A percentile compares a stretch with the other conserved stretches of the same genome.
Conservation (phyloP, 441 rosid genomes). For the Populus hybrid region DNA sequence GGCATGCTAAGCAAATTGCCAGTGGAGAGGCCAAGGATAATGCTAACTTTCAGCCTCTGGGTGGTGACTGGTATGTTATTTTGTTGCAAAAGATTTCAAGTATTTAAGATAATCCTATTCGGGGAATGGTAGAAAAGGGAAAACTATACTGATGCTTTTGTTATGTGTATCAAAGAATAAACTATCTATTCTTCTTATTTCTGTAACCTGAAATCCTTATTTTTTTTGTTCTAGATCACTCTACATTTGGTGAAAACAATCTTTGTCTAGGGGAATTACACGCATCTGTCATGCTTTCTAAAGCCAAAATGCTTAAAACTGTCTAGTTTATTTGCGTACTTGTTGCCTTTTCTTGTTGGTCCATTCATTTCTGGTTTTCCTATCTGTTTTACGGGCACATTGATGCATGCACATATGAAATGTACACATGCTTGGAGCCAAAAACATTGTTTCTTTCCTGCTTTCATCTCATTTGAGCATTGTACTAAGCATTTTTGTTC, state of each 20-base stretch:
- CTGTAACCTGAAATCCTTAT: neutral
- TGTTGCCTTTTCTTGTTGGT: too few species aligned
- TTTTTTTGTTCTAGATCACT: neutral
- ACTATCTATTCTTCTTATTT: neutral
- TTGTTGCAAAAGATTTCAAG: neutral
- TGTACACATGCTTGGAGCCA: neutral
- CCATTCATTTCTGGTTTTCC: too few species aligned
- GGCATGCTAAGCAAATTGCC: constrained; percentile 83
- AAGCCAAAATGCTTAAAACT: too few species aligned
- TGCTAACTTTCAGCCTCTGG: constrained; percentile 96
- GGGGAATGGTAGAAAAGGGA: neutral
- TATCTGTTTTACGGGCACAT: too few species aligned
- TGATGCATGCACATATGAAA: too few species aligned
- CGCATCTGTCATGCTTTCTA: too few species aligned
- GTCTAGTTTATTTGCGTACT: too few species aligned
- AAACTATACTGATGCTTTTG: neutral
- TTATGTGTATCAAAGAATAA: neutral
- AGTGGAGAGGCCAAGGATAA: constrained; percentile 93
- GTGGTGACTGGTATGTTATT: constrained; percentile 80
- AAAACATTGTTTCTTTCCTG: neutral
- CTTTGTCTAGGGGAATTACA: too few species aligned
- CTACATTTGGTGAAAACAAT: neutral
- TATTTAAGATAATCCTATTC: neutral
- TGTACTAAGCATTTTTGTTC: neutral
- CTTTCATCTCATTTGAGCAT: neutral